Evolutionary conservation across 805 yeast genomes (phyloP).

Genomic region (Saturnispora diversa): DNA sequence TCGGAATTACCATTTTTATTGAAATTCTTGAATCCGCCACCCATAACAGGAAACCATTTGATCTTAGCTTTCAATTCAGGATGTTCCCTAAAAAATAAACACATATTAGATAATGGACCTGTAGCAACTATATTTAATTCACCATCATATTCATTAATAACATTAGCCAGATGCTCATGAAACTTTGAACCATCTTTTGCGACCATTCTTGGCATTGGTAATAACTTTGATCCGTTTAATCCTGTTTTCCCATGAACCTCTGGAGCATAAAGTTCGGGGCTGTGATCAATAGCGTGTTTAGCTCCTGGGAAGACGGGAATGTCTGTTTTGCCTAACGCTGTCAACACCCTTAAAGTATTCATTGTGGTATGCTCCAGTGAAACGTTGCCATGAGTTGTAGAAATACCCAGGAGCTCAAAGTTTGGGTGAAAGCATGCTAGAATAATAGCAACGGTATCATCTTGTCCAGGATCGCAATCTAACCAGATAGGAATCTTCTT

Average conservation of each 20-base stretch:
- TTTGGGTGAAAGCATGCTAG: slow-evolving; percentile 53
- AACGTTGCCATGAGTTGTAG: slow-evolving; percentile 70
- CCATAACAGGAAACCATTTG: slow-evolving; percentile 61
- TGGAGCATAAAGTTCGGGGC: slow-evolving; percentile 42
- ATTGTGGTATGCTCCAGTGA: slow-evolving; percentile 55
- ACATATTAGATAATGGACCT: slow-evolving; percentile 71
- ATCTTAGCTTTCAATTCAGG: slow-evolving; percentile 49
- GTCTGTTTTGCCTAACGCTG: slow-evolving; percentile 44
- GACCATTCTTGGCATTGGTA: slow-evolving; percentile 40
- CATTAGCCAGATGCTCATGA: slow-evolving; percentile 20
- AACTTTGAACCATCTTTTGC: slow-evolving; percentile 17
- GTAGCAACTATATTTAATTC: slow-evolving; percentile 59
- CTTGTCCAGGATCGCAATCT: slow-evolving; percentile 92
- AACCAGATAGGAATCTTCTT: slow-evolving; percentile 62
- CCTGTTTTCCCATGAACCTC: slow-evolving; percentile 71
- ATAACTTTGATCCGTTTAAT: slow-evolving; percentile 60
- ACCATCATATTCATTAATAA: slow-evolving; percentile 31
- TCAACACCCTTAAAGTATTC: slow-evolving; percentile 60
- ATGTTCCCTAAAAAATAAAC: slow-evolving; percentile 42
- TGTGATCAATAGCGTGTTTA: slow-evolving; percentile 44
- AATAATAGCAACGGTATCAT: slow-evolving; percentile 71
- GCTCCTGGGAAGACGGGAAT: slow-evolving; percentile 66
- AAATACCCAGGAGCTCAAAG: slow-evolving; percentile 56
- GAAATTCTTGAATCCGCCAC: slow-evolving; percentile 44
- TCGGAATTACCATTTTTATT: slow-evolving; percentile 43